phyloP scores from a whole-genome alignment of 2,329 filamentous ascomycete species.

The Epichloe baconii region DNA sequence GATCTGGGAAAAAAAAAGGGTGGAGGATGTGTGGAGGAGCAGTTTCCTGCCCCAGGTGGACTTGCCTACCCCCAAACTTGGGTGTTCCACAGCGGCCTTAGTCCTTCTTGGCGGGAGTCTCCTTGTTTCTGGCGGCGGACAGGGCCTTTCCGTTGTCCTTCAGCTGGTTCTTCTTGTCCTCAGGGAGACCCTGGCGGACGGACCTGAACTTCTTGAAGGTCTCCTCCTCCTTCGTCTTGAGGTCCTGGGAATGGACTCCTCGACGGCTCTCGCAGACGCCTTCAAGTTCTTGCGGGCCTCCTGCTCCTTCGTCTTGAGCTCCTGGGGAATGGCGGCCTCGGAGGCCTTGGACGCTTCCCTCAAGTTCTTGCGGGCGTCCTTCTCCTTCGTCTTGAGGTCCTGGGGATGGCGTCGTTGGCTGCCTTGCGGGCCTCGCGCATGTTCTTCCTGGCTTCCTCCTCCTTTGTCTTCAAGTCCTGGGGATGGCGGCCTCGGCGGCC shows the following conservation, averaged over 20 bases:
- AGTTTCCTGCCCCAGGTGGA: no score
- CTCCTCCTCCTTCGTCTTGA: background rate
- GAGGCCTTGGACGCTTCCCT: background rate
- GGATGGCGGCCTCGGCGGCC: background rate
- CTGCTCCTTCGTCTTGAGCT: conserved; percentile 1
- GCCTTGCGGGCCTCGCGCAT: background rate
- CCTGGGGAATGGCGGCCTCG: conserved; percentile 1
- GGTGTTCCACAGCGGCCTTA: no score
- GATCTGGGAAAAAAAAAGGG: no score
- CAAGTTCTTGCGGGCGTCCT: background rate
- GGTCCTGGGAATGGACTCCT: no score
- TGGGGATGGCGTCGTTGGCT: background rate
- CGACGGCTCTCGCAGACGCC: no score
- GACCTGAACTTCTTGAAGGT: background rate
- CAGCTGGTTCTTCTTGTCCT: conserved; percentile 1
- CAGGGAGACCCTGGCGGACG: background rate
- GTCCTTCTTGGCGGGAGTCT: no score
- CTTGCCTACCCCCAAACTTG: no score
- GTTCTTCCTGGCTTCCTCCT: background rate
- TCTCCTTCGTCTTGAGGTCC: background rate
- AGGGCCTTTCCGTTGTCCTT: background rate
- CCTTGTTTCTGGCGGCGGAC: background rate
- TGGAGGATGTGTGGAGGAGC: no score
- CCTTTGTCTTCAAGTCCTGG: background rate
- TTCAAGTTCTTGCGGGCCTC: no score